Evolutionary conservation across 2,329 filamentous ascomycete genomes (phyloP).

Genomic region (Aphanocladium album): DNA sequence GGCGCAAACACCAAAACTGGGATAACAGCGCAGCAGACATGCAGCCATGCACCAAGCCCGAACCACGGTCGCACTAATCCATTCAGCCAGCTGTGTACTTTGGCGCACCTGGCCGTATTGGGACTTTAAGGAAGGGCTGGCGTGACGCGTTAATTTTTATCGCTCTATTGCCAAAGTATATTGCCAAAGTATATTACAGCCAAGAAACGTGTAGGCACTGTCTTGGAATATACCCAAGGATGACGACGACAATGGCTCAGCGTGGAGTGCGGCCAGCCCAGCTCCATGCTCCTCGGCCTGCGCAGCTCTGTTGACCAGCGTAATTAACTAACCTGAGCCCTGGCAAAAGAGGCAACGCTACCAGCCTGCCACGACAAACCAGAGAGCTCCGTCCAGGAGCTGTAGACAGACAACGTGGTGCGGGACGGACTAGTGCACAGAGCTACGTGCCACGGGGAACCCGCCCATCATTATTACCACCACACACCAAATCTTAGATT

Average conservation of each 20-base stretch:
- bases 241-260: not conserved
- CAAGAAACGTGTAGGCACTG: not conserved
- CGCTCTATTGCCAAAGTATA: not conserved
- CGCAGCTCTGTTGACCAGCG: not conserved
- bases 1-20: not conserved
- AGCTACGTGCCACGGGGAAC: slow-evolving; percentile 1
- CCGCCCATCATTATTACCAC: slow-evolving; percentile 7
- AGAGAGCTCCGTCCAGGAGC: not conserved
- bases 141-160: not conserved
- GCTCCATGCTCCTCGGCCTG: not conserved
- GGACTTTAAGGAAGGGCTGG: not conserved
- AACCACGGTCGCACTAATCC: not conserved
- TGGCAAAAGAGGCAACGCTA: not conserved
- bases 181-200: not conserved
- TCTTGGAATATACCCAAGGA: not conserved
- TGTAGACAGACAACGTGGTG: not conserved
- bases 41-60: not conserved
- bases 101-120: not conserved
- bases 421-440: not conserved
- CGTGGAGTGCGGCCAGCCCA: too few species aligned
- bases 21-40: not conserved
- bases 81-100: not conserved
- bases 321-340: not conserved
- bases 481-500: slow-evolving; percentile 9
- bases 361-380: not conserved